Evolutionary conservation across 768 basidiomycete species (phyloP), one percentile per base, ranked within the genome.

Genomic region (Coprinopsis cinerea): DNA sequence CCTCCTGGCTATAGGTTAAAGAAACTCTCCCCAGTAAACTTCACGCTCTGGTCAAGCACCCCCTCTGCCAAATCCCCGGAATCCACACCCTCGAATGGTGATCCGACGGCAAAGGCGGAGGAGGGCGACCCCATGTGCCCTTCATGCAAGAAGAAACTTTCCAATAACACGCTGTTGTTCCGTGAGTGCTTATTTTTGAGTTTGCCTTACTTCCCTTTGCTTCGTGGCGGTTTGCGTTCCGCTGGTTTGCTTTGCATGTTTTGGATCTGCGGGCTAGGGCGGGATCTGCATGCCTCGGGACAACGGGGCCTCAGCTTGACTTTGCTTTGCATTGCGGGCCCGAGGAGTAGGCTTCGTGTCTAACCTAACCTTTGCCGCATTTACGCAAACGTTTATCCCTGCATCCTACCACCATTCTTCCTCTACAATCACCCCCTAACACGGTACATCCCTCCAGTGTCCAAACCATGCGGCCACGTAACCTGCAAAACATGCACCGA

Each of bases 401-500:
- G n/a, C n/a, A n/a, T n/a, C n/a, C n/a, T n/a, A n/a, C n/a, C 17
- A n/a, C 37, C 51, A 22, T 54, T 40, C 9, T 35, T 42, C 10
- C 7, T 15, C 25, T 44, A 23, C 28, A 34, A 20, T n/a, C 4
- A 20, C n/a, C 11, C 20, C 25, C 24, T 39, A 42, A 45, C 15
- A 32, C 30, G 15, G 15, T 10, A 10, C 36, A 39, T 42, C 25
- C 44, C 36, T 30, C 22, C 41, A 91, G 89, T 89, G 34, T 80
- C 85, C 73, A 88, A 86, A 63, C 76, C 85, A 3, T 99, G 95
- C 64, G 86, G 84, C 0, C 92, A 99, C 64, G 92, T 97, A 24
- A 77, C 85, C 0, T 99, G 96, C 67, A 87, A 88, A 61, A 88
- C 84, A 4, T 98, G 96, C 64, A 83, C 83, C 2, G 92, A 97